These are phyloP conservation scores for Capsella bursapastoris DNA, from an alignment of 345 rosid species.

Conservation along the genomic window DNA sequence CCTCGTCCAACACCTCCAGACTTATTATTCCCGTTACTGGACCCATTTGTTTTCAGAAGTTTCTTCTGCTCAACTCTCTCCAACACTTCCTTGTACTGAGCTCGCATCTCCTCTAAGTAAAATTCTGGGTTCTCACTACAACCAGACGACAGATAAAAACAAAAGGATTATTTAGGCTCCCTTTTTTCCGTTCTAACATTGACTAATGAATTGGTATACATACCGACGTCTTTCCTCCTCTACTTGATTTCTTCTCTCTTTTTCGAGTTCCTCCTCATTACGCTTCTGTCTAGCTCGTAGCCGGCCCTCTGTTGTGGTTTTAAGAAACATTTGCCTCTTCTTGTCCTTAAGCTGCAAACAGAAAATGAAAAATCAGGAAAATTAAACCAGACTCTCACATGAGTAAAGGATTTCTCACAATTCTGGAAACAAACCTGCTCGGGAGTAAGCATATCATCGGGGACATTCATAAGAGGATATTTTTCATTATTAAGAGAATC, in stretches of 20 bases:
- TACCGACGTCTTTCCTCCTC: slow-evolving; percentile 92
- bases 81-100: slow-evolving; percentile 72
- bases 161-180: slow-evolving; percentile 17
- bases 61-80: slow-evolving; percentile 89
- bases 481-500: slow-evolving; percentile 63
- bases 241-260: slow-evolving; percentile 73
- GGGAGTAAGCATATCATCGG: slow-evolving; percentile 75
- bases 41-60: slow-evolving; percentile 81
- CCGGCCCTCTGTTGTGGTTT: slow-evolving; percentile 86
- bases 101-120: slow-evolving; percentile 73
- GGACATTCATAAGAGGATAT: slow-evolving; percentile 74
- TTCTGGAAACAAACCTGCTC: slow-evolving; percentile 67
- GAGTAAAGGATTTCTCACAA: slow-evolving; percentile 8
- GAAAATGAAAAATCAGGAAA: slow-evolving; percentile 11
- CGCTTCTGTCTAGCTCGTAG: slow-evolving; percentile 94
- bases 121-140: slow-evolving; percentile 85
- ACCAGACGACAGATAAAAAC: slow-evolving; percentile 16
- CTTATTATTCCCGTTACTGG: slow-evolving; percentile 65
- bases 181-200: not conserved
- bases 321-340: slow-evolving; percentile 79
- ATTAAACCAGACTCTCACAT: not conserved
- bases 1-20: slow-evolving; percentile 90
- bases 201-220: slow-evolving; percentile 42
- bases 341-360: slow-evolving; percentile 82
- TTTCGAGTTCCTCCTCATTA: slow-evolving; percentile 74